Evolutionary conservation across 2,329 filamentous ascomycete genomes (phyloP), one percentile per base, ranked within the genome.

Genomic region (Geosmithia putterillii): DNA sequence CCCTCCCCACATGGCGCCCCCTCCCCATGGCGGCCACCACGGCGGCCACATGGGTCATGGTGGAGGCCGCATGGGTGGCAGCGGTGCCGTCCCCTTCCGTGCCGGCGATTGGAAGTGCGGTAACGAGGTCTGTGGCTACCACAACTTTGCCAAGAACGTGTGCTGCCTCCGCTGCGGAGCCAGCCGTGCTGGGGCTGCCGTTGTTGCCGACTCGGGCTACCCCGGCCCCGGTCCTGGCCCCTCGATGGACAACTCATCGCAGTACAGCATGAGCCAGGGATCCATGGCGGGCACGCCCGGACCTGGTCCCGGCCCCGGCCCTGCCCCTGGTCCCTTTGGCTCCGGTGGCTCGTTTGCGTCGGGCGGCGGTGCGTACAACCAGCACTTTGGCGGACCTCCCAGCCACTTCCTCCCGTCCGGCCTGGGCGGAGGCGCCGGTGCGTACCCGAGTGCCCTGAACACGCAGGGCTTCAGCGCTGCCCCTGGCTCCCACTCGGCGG

Each of bases 111-210:
- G 92, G 92, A 95, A 95, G 66, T 98, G 92, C 58, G 92, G 92
- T 45, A 92, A 92, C 51, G 92, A 98, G 58, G 88, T 89, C 34
- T 98, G 92, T 61, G 87, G 86, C 46, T 98, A 98, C 64, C 92
- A 98, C 71, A 98, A 98, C 70, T 98, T 98, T 60, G 92, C 92
- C 48, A 98, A 98, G 77, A 98, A 98, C 56, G 90, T 96, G 45
- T 94, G 87, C 66, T 98, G 92, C 64, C 78, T 98, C 49, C 86
- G 92, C 47, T 98, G 92, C 59, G 92, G 92, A 61, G 92, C 90
- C 43, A 94, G 88, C 62, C 86, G 92, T 54, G 90, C 90, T 47
- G 87, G 86, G 49, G 92, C 92, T 46, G 89, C 90, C 15, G 86
- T 98, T 42, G 87, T 96, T 45, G 90, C 90, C 23, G 92, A 96